Evolutionary conservation across 2,329 filamentous ascomycete genomes (phyloP).

Genomic region (Pseudopithomyces maydicus): DNA sequence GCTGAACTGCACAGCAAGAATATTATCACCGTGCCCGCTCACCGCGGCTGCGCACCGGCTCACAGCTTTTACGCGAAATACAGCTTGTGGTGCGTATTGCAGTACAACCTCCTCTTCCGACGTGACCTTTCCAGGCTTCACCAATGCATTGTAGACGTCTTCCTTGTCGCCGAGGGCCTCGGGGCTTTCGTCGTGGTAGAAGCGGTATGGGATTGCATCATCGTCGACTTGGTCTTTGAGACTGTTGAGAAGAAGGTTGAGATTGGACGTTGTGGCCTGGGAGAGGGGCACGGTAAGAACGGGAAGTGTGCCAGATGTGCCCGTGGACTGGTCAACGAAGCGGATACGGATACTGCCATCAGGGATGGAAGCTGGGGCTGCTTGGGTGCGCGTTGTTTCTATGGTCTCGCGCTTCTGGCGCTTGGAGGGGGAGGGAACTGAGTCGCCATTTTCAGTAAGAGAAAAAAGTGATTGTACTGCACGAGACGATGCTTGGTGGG

Average conservation of each 20-base stretch:
- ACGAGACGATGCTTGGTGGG: not conserved
- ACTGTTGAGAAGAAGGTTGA: conserved; percentile 85
- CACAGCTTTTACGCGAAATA: conserved; percentile 91
- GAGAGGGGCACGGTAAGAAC: conserved; percentile 76
- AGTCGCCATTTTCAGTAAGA: conserved; percentile 69
- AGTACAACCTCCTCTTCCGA: conserved; percentile 68
- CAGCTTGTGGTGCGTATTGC: conserved; percentile 79
- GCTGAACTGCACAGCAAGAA: conserved; percentile 84
- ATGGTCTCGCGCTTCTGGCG: conserved; percentile 78
- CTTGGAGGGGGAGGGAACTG: conserved; percentile 82
- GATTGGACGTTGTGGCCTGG: conserved; percentile 85
- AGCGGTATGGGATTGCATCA: conserved; percentile 66
- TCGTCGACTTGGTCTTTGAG: conserved; percentile 71
- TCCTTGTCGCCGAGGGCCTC: conserved; percentile 53
- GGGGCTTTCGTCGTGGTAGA: conserved; percentile 58
- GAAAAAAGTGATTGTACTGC: not conserved
- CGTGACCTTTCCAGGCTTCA: conserved; percentile 49
- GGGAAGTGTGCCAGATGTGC: conserved; percentile 69
- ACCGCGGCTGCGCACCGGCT: conserved; percentile 88
- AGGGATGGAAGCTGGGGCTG: conserved; percentile 68
- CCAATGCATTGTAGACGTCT: conserved; percentile 49
- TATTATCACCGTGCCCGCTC: conserved; percentile 88
- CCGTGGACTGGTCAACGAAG: conserved; percentile 81
- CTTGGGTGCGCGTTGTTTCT: conserved; percentile 73
- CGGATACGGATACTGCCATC: conserved; percentile 82